Evolutionary conservation across 257 asterid genomes (phyloP).

Genomic region (Solanum stenotomum): DNA sequence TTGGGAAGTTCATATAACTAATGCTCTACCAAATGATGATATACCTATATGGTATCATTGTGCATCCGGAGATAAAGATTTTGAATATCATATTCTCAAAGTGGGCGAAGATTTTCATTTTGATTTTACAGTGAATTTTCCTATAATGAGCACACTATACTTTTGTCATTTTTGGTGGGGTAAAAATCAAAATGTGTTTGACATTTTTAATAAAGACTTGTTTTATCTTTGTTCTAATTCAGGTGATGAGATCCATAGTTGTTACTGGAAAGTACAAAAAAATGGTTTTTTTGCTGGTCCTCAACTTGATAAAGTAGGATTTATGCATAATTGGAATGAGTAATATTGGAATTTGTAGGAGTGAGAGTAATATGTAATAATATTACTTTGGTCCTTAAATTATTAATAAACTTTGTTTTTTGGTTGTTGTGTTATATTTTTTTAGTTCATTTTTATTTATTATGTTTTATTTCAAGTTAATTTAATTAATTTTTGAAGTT

Average conservation of each 20-base stretch:
- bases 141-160: background rate
- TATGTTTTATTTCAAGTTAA: no score
- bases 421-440: background rate
- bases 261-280: background rate
- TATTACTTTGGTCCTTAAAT: background rate
- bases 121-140: rapidly evolving
- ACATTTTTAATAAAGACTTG: background rate
- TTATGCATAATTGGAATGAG: background rate
- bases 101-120: background rate
- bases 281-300: background rate
- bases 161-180: background rate
- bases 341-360: background rate
- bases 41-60: background rate
- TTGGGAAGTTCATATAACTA: background rate
- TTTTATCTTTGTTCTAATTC: background rate
- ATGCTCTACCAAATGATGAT: background rate
- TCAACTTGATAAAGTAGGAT: background rate
- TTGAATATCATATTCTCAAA: background rate
- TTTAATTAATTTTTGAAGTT: no score
- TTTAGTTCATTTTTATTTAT: background rate
- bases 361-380: background rate
- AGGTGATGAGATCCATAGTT: background rate
- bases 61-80: background rate
- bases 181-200: background rate
- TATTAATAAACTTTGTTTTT: background rate